Conservation (phyloP, 2,329 filamentous ascomycete species). For the Diaporthe caulivora region DNA sequence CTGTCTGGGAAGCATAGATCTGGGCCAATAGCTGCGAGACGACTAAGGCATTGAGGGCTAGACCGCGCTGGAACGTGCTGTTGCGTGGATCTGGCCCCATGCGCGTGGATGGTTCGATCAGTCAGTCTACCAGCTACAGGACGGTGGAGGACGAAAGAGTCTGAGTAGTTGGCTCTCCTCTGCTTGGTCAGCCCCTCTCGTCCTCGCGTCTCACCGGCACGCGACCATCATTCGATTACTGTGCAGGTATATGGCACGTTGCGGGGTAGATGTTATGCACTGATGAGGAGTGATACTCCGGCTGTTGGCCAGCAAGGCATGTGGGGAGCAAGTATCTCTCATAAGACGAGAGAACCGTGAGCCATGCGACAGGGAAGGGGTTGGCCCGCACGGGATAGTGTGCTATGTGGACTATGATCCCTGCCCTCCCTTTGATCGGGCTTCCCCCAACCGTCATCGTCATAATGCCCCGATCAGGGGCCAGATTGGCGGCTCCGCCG, state of each 20-base stretch:
- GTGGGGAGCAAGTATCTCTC: neutral
- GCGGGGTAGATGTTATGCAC: slow-evolving; percentile 19
- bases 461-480: slow-evolving; percentile 20
- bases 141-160: neutral
- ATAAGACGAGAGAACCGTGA: neutral
- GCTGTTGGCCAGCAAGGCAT: too few relatives aligned
- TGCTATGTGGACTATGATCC: neutral
- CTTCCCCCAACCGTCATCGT: slow-evolving; percentile 22
- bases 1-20: neutral
- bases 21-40: neutral
- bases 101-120: neutral
- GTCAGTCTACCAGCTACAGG: neutral
- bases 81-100: slow-evolving; percentile 16
- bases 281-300: neutral
- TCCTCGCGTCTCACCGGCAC: slow-evolving; percentile 1
- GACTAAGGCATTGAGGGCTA: slow-evolving; percentile 2
- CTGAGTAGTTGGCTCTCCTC: neutral
- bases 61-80: neutral
- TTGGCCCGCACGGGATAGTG: neutral
- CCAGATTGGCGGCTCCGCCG: slow-evolving; percentile 19
- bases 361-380: neutral
- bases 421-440: slow-evolving; percentile 25
- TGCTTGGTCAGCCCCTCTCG: slow-evolving; percentile 13
- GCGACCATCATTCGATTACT: slow-evolving; percentile 24
- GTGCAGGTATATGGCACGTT: neutral